Evolutionary conservation across 305 asterid genomes (phyloP).

Genomic region (Plantago rigida): DNA sequence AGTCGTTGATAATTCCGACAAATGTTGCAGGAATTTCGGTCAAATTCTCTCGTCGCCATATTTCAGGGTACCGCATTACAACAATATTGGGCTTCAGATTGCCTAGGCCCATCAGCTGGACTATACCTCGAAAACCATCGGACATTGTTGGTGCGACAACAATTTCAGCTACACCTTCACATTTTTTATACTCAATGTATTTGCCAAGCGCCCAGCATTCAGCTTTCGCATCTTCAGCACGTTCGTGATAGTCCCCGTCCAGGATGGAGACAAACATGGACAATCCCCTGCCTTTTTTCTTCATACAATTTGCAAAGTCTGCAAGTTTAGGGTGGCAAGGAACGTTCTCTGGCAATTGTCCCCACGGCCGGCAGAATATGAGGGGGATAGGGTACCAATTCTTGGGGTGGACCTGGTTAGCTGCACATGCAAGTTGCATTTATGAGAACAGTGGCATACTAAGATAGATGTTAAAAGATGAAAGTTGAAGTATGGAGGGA

Average conservation of each 20-base stretch:
- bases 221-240: slow-evolving; percentile 69
- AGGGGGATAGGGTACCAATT: slow-evolving; percentile 99
- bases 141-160: slow-evolving; percentile 91
- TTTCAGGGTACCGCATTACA: slow-evolving; percentile 92
- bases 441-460: not conserved
- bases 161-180: slow-evolving; percentile 92
- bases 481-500: not conserved
- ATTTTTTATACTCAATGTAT: slow-evolving; percentile 64
- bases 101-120: slow-evolving; percentile 61
- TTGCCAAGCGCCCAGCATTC: slow-evolving; percentile 54
- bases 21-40: slow-evolving; percentile 81
- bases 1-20: slow-evolving; percentile 81
- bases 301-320: slow-evolving; percentile 91
- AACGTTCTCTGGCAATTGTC: slow-evolving; percentile 86
- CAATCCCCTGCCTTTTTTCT: slow-evolving; percentile 98
- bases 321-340: slow-evolving; percentile 99
- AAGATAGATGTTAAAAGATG: too few species aligned
- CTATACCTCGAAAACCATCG: slow-evolving; percentile 80
- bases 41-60: slow-evolving; percentile 91
- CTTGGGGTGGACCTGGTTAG: slow-evolving; percentile 89
- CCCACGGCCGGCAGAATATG: slow-evolving; percentile 96
- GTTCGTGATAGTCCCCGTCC: slow-evolving; percentile 85
- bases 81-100: slow-evolving; percentile 69
- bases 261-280: slow-evolving; percentile 84
- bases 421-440: slow-evolving; percentile 41